Conservation (phyloP, 2,329 filamentous ascomycete genomes). For the Fusarium albosuccineum region DNA sequence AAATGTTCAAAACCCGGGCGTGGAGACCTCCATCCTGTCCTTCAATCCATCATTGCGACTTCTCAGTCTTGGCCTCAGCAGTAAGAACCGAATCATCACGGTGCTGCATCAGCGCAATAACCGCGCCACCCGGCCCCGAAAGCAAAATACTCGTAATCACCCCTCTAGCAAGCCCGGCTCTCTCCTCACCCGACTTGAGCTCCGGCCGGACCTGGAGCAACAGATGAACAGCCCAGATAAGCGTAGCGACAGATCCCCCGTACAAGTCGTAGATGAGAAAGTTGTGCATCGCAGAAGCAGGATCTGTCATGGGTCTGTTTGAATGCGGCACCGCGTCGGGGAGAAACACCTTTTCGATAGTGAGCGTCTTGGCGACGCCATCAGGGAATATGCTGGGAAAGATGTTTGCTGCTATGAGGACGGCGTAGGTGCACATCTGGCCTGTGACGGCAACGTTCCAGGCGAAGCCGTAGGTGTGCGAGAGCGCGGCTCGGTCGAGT, state of each 20-base stretch:
- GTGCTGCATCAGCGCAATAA: slow-evolving; percentile 45
- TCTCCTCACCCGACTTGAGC: slow-evolving; percentile 33
- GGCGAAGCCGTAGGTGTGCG: slow-evolving; percentile 42
- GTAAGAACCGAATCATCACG: slow-evolving; percentile 43
- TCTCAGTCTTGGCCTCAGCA: slow-evolving; percentile 40
- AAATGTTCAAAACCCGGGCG: too few species aligned
- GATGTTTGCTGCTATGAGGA: slow-evolving; percentile 24
- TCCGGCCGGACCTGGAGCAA: slow-evolving; percentile 33
- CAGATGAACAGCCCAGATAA: slow-evolving; percentile 39
- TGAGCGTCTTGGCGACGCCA: slow-evolving; percentile 28
- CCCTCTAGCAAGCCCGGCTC: slow-evolving; percentile 30
- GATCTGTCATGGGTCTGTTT: slow-evolving; percentile 26
- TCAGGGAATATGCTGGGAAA: slow-evolving; percentile 35
- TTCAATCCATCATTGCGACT: slow-evolving; percentile 33
- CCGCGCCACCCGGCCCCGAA: slow-evolving; percentile 40
- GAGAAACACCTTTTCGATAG: slow-evolving; percentile 32
- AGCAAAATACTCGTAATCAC: slow-evolving; percentile 37
- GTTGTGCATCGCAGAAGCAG: slow-evolving; percentile 35
- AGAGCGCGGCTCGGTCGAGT: slow-evolving; percentile 37
- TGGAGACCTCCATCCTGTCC: background rate
- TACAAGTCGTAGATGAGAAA: slow-evolving; percentile 47
- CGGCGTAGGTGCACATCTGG: slow-evolving; percentile 38
- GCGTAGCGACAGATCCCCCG: slow-evolving; percentile 26
- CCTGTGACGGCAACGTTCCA: slow-evolving; percentile 43
- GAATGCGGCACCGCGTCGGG: slow-evolving; percentile 38